Percentiles rank a stretch among this genome's conserved stretches.
phyloP scores from a whole-genome alignment of 1,284 basidiomycete genomes.

The Marasmius sp. region DNA sequence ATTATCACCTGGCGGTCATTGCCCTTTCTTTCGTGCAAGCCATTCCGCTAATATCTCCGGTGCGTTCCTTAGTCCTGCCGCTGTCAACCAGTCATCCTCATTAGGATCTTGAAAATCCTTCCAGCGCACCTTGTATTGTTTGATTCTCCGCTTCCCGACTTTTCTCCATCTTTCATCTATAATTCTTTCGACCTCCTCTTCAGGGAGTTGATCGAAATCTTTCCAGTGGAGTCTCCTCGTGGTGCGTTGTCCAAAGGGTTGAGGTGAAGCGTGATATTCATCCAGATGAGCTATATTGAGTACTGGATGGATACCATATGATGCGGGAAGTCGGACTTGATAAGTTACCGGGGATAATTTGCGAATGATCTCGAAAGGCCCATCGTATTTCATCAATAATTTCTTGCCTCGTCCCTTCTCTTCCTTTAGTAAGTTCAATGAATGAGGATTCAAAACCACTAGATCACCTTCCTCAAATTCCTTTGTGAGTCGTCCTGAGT shows the following conservation, averaged over 20 bases:
- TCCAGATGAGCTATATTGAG: slow-evolving; percentile 9
- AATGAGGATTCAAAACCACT: slow-evolving; percentile 24
- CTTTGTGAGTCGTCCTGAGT: slow-evolving; percentile 15
- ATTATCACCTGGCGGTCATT: too few species aligned
- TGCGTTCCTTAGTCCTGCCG: background rate
- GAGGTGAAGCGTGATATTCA: slow-evolving; percentile 2
- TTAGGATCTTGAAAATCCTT: background rate
- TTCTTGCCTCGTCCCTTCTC: slow-evolving; percentile 15
- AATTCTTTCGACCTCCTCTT: slow-evolving; percentile 14
- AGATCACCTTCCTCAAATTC: slow-evolving; percentile 27
- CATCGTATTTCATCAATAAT: slow-evolving; percentile 12
- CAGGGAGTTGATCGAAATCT: slow-evolving; percentile 12
- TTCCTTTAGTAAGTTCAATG: slow-evolving; percentile 14
- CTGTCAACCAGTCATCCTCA: slow-evolving; percentile 6
- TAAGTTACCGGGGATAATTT: slow-evolving; percentile 9
- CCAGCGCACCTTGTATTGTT: slow-evolving; percentile 15
- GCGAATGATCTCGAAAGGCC: slow-evolving; percentile 10
- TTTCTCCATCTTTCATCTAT: slow-evolving; percentile 13
- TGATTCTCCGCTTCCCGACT: slow-evolving; percentile 7
- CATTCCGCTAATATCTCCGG: slow-evolving; percentile 1
- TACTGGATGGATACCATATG: slow-evolving; percentile 8
- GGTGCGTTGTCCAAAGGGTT: background rate
- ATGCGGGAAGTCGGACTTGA: slow-evolving; percentile 4
- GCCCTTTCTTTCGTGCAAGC: too few species aligned
- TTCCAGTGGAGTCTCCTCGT: background rate